Evolutionary conservation across 306 rosid genomes (phyloP).

Genomic region (Senna tora): DNA sequence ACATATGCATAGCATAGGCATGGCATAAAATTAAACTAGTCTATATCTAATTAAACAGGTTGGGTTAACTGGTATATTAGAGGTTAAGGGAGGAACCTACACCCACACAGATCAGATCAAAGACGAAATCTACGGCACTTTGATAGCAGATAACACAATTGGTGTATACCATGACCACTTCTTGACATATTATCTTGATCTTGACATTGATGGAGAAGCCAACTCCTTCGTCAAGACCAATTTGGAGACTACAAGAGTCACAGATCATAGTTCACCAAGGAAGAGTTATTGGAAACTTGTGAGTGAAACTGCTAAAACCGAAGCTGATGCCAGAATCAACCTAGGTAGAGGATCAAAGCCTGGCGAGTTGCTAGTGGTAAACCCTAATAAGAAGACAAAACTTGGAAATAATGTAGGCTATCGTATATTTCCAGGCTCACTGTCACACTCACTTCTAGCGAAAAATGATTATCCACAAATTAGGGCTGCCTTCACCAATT

Average conservation of each 20-base stretch:
- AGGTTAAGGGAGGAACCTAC: neutral
- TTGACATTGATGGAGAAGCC: constrained; percentile 14
- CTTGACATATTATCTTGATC: neutral
- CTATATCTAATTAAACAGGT: neutral
- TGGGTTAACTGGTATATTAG: neutral
- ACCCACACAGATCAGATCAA: neutral
- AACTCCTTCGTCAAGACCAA: constrained; percentile 1
- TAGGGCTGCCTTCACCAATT: neutral
- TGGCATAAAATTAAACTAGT: too few relatives aligned
- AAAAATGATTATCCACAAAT: neutral
- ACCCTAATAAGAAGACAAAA: constrained; percentile 13
- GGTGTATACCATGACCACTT: neutral
- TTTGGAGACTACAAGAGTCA: neutral
- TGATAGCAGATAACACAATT: neutral
- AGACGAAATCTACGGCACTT: neutral
- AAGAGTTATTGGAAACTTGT: constrained; percentile 2
- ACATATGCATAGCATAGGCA: too few relatives aligned
- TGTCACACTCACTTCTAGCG: neutral
- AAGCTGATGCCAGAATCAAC: constrained; percentile 7
- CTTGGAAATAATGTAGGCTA: neutral
- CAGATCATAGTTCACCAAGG: neutral
- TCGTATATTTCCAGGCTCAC: neutral
- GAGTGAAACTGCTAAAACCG: neutral
- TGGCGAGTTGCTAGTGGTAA: neutral
- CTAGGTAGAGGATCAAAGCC: neutral